These are phyloP conservation scores for Podaxis rugospora DNA, from an alignment of 768 basidiomycete genomes.

Conservation along the genomic window DNA sequence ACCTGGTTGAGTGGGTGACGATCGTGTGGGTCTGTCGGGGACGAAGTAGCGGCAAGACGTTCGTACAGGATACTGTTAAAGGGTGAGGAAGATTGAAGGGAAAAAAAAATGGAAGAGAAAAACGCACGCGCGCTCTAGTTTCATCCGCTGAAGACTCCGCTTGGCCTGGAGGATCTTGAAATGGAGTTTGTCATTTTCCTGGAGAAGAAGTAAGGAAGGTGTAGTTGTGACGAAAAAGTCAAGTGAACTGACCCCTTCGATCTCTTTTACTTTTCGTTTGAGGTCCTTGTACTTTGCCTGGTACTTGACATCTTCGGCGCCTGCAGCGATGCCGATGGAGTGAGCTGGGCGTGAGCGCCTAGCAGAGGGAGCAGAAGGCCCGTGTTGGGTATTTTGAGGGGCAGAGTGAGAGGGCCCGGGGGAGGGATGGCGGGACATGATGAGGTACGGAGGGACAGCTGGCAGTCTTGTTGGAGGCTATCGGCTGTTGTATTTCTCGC, in stretches of 20 bases:
- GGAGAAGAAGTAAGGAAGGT: constrained; percentile 14
- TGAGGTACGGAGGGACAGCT: constrained; percentile 39
- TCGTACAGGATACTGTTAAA: constrained; percentile 64
- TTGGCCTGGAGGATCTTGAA: constrained; percentile 78
- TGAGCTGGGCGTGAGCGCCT: constrained; percentile 47
- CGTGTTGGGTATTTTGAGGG: constrained; percentile 23
- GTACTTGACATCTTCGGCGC: constrained; percentile 84
- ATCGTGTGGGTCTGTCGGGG: constrained; percentile 47
- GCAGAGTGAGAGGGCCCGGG: constrained; percentile 42
- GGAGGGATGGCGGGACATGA: constrained; percentile 67
- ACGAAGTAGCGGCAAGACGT: constrained; percentile 58
- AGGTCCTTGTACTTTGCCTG: constrained; percentile 86
- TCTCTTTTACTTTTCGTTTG: constrained; percentile 84
- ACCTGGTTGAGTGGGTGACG: constrained; percentile 29
- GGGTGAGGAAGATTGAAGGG: constrained; percentile 15
- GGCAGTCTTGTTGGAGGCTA: constrained; percentile 18
- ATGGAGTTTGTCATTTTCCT: constrained; percentile 90
- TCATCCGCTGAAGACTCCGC: constrained; percentile 81
- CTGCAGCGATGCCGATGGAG: constrained; percentile 64
- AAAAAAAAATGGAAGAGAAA: constrained; percentile 14
- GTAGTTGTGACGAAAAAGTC: constrained; percentile 2
- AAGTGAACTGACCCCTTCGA: constrained; percentile 60
- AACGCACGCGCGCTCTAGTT: constrained; percentile 84
- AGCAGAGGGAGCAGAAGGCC: constrained; percentile 23
- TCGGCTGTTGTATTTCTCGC: constrained; percentile 20